A percentile compares a stretch with the other conserved stretches of the same genome.
Conservation (phyloP, 2,329 filamentous ascomycete genomes). For the Aspergillus versicolor region DNA sequence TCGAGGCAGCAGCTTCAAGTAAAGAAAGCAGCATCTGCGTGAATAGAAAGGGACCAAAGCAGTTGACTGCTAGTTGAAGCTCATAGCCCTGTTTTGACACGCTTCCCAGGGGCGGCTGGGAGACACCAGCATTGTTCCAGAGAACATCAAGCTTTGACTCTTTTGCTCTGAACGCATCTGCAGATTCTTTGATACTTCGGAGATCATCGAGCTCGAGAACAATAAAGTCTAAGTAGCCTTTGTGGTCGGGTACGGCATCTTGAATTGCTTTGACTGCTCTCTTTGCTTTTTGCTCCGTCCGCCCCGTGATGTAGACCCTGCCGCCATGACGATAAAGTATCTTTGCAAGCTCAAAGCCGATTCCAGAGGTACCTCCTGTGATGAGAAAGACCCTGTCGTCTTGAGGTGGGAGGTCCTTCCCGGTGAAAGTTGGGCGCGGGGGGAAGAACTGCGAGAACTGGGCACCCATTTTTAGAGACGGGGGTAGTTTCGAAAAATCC, state of each 20-base stretch:
- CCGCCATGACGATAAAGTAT: constrained; percentile 10
- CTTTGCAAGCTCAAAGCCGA: constrained; percentile 11
- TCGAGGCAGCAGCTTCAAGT: constrained; percentile 25
- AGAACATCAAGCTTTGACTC: constrained; percentile 43
- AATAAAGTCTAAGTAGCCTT: constrained; percentile 41
- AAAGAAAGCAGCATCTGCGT: constrained; percentile 41
- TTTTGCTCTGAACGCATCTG: constrained; percentile 32
- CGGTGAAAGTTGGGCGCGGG: constrained; percentile 10
- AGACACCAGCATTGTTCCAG: constrained; percentile 42
- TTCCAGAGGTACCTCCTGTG: constrained; percentile 11
- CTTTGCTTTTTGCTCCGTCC: constrained; percentile 4
- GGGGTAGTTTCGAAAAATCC: no score
- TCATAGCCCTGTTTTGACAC: constrained; percentile 32
- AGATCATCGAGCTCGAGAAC: constrained; percentile 44
- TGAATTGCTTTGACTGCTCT: not conserved
- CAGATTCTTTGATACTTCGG: constrained; percentile 19
- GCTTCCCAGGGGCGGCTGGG: constrained; percentile 35
- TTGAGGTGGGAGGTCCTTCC: constrained; percentile 4
- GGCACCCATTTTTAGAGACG: not conserved
- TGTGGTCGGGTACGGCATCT: not conserved
- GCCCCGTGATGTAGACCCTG: constrained; percentile 6
- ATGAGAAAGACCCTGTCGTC: constrained; percentile 8
- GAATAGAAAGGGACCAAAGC: constrained; percentile 42
- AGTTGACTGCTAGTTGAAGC: constrained; percentile 42
- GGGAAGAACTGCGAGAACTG: constrained; percentile 13